These are phyloP conservation scores for Wickerhamomyces sp. DNA, from an alignment of 1,139 yeast genomes.

Conservation along the genomic window DNA sequence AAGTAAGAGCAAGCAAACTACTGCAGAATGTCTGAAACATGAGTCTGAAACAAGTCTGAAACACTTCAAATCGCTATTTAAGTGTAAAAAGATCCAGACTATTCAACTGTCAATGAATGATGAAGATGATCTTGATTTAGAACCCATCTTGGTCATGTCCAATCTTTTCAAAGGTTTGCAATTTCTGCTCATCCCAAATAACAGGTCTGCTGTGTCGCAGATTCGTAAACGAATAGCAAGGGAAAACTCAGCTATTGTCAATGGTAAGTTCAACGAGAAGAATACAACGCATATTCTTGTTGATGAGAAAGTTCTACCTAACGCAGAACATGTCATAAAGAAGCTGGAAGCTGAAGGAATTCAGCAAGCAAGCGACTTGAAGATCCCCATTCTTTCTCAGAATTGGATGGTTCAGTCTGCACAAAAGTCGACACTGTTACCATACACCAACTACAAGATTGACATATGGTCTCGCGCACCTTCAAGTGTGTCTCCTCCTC, in stretches of 20 bases:
- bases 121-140: background rate
- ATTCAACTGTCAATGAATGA: slow-evolving; percentile 1
- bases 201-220: slow-evolving; percentile 12
- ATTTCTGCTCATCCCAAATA: slow-evolving; percentile 19
- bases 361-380: slow-evolving; percentile 1
- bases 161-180: slow-evolving; percentile 11
- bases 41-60: no score
- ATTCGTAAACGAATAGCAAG: slow-evolving; percentile 16
- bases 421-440: slow-evolving; percentile 23
- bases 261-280: slow-evolving; percentile 8
- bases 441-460: slow-evolving; percentile 12
- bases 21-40: no score
- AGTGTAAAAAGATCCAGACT: background rate
- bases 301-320: slow-evolving; percentile 15
- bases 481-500: background rate
- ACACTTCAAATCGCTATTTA: no score
- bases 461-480: slow-evolving; percentile 4
- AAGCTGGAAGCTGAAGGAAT: slow-evolving; percentile 5
- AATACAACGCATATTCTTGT: slow-evolving; percentile 30
- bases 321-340: slow-evolving; percentile 7
- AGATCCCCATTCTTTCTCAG: slow-evolving; percentile 24
- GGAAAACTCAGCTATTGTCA: slow-evolving; percentile 32
- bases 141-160: slow-evolving; percentile 4
- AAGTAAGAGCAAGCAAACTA: no score
- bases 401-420: slow-evolving; percentile 36